Evolutionary conservation across 225 moss, liverwort and hornwort genomes (phyloP).

Genomic region (Physcomitrium patens): DNA sequence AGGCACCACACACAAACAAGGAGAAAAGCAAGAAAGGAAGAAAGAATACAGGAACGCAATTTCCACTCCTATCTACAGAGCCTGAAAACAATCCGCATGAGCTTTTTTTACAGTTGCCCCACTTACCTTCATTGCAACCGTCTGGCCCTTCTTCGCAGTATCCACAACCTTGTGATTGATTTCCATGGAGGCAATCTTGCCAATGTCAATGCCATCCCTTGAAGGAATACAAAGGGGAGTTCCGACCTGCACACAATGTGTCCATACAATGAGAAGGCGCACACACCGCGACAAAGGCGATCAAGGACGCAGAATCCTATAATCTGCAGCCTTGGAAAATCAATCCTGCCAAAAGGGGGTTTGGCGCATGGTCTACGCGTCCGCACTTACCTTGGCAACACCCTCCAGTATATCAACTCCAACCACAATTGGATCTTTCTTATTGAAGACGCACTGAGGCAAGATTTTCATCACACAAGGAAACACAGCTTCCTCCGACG

Average conservation of each 20-base stretch:
- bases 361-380: constrained; percentile 7
- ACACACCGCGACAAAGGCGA: not conserved
- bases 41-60: not conserved
- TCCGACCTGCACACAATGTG: constrained; percentile 66
- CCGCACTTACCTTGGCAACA: constrained; percentile 78
- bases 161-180: constrained; percentile 97
- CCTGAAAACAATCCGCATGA: not conserved
- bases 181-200: constrained; percentile 98
- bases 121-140: constrained; percentile 92
- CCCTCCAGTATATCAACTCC: constrained; percentile 93
- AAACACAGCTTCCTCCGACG: constrained; percentile 96
- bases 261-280: constrained; percentile 20
- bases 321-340: constrained; percentile 1
- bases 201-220: constrained; percentile 90
- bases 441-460: constrained; percentile 98
- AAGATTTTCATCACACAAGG: constrained; percentile 93
- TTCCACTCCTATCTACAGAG: not conserved
- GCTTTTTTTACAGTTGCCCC: not conserved
- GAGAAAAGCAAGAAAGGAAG: too few species aligned
- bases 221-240: constrained; percentile 94
- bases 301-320: not conserved
- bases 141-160: constrained; percentile 94
- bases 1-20: not conserved
- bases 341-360: not conserved
- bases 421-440: constrained; percentile 96